These are phyloP conservation scores for Chloranthus sessilifolius DNA, from an alignment of 164 flowering plant genomes.

Conservation along the genomic window DNA sequence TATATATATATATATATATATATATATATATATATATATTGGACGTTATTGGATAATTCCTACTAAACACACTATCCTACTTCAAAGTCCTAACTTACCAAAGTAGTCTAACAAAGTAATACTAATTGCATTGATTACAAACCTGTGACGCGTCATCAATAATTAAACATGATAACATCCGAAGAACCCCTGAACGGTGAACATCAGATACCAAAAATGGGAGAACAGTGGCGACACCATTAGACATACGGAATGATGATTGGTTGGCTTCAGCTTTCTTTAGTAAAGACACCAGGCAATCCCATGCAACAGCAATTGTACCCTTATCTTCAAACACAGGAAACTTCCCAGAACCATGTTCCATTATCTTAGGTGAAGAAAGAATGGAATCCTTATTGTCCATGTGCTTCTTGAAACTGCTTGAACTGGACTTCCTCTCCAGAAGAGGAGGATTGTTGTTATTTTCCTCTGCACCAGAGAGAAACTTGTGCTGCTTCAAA, in stretches of 20 bases:
- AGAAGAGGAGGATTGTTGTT: slow-evolving; percentile 26
- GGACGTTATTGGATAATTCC: too few relatives aligned
- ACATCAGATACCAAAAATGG: slow-evolving; percentile 76
- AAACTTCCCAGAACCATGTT: slow-evolving; percentile 70
- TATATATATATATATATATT: too few relatives aligned
- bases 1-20: too few relatives aligned
- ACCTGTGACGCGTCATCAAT: slow-evolving; percentile 90
- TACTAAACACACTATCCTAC: neutral
- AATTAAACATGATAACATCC: slow-evolving; percentile 80
- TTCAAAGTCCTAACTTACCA: neutral
- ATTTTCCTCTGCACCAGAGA: slow-evolving; percentile 57
- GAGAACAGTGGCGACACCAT: slow-evolving; percentile 72
- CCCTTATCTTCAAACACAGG: slow-evolving; percentile 76
- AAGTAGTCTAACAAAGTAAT: neutral
- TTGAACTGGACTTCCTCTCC: slow-evolving; percentile 58
- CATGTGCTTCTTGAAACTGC: slow-evolving; percentile 83
- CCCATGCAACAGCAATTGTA: slow-evolving; percentile 87
- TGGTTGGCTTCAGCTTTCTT: slow-evolving; percentile 93
- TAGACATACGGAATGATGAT: slow-evolving; percentile 66
- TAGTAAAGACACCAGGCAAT: slow-evolving; percentile 75
- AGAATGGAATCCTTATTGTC: slow-evolving; percentile 73
- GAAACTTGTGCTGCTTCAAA: slow-evolving; percentile 76
- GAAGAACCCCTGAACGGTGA: slow-evolving; percentile 88
- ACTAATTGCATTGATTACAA: slow-evolving; percentile 2
- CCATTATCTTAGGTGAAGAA: slow-evolving; percentile 78